phyloP scores from a whole-genome alignment of 371 early-diverging fungal species.

The Capillidium rhysosporum region DNA sequence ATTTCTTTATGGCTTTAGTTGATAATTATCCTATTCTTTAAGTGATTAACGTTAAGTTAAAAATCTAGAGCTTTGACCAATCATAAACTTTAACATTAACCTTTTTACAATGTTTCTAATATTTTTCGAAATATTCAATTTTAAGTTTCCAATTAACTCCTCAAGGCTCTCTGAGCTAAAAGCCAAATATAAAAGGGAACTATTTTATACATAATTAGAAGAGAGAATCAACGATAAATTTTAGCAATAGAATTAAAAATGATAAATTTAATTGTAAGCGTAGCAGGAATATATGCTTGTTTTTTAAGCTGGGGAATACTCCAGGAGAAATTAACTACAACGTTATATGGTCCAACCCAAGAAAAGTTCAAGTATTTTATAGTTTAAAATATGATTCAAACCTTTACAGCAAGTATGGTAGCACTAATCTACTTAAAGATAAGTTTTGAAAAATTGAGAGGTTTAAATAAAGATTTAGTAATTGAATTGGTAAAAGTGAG shows the following conservation, averaged over 20 bases:
- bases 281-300: constrained; percentile 80
- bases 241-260: neutral
- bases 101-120: too few relatives aligned
- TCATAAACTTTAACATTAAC: too few relatives aligned
- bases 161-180: too few relatives aligned
- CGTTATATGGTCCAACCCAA: constrained; percentile 44
- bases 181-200: too few relatives aligned
- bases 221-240: too few relatives aligned
- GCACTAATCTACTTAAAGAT: constrained; percentile 47
- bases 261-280: constrained; percentile 24
- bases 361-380: constrained; percentile 69
- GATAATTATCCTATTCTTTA: too few relatives aligned
- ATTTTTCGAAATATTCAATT: too few relatives aligned
- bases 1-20: too few relatives aligned
- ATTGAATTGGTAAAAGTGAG: constrained; percentile 51
- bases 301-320: constrained; percentile 89
- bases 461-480: constrained; percentile 22
- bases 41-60: too few relatives aligned
- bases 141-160: too few relatives aligned
- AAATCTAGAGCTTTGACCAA: too few relatives aligned
- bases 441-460: constrained; percentile 15
- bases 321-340: constrained; percentile 81
- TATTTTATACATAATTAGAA: too few relatives aligned
- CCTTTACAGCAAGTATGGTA: constrained; percentile 51
- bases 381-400: constrained; percentile 69